Evolutionary conservation across 306 rosid species (phyloP), one percentile per base, ranked within the genome.

Genomic region (Canavalia ensiformis): DNA sequence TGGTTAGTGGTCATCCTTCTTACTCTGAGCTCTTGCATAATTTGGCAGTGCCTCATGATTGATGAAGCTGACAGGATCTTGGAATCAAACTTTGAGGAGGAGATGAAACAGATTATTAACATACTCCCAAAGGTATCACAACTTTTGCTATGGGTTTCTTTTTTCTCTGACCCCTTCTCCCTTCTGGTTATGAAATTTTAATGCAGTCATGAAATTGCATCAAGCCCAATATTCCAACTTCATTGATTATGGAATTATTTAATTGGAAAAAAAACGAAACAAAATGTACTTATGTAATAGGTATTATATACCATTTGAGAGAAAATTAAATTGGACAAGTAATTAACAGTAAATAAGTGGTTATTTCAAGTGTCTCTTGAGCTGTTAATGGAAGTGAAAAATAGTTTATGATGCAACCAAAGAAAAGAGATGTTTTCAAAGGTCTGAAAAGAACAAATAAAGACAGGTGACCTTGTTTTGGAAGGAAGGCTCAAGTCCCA

Each of bases 31-130:
- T 60, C 56, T 51, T 78, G 68, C 67, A 28, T 79, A 75, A 34
- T 74, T 76, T 80, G 84, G 82, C 92, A 93, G 99, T 95, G 97
- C 79, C 98, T 93, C 31, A 76, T 93, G 45, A 90, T 93, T 66
- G 99, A 95, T 85, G 99, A 95, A 88, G 99, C 98, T 31, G 98
- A 93, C 91, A 91, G 97, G 93, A 88, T 95, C 87, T 75, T 95
- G 89, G 98, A 95, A 89, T 84, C 93, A 30, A 95, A 95, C 82
- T 95, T 95, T 86, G 98, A 93, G 92, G 97, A 95, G 66, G 99
- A 95, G 81, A 95, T 93, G 98, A 91, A 89, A 82, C 97, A 95
- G 87, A 93, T 95, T 62, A 84, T 95, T 69, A 88, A 85, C 65
- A 73, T 91, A 78, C 87, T 93, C 62, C 97, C 99, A 37, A 91